Evolutionary conservation across 2,329 filamentous ascomycete species (phyloP), one percentile per base, ranked within the genome.

Genomic region (Phialemoniopsis sp.): DNA sequence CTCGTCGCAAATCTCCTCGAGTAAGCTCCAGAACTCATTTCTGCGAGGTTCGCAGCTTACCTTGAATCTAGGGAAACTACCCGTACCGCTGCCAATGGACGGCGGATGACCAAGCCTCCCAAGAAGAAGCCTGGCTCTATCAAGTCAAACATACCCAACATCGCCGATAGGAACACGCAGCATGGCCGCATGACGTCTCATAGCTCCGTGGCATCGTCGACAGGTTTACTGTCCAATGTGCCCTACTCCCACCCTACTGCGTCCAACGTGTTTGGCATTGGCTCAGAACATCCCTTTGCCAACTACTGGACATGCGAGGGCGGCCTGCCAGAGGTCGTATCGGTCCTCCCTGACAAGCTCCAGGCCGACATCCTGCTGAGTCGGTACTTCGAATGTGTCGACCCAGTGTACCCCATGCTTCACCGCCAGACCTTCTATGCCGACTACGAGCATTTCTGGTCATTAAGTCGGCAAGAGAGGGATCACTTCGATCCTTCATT

Each of bases 281-380:
- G 84, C 13, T 81, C 82, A 1, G 83, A 88, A 54, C 85, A 89
- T 54, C 85, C 85, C 0, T 89, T 89, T 55, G 81, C 84, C 52
- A 90, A 90, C 55, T 90, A 90, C 60, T 91, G 87, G 87, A 90
- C 85, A 3, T 87, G 82, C 52, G 76, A 82, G 44, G 86, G 87
- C 35, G 86, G 85, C 0, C 64, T 91, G 14, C 70, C 78, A 8
- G 87, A 91, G 60, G 85, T 89, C 7, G 80, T 89, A 32, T 80
- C 77, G 2, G 84, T 89, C 4, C 66, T 91, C 12, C 87, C 87
- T 1, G 82, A 82, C 41, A 89, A 87, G 62, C 63, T 82, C 8
- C 85, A 89, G 58, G 83, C 84, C 38, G 85, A 90, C 48, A 81
- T 87, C 30, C 66, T 90, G 12, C 59, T 84, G 29, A 66, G 60